Base-by-base conservation (phyloP, 345 rosid genomes). In the rapeseed (Brassica napus) region DNA sequence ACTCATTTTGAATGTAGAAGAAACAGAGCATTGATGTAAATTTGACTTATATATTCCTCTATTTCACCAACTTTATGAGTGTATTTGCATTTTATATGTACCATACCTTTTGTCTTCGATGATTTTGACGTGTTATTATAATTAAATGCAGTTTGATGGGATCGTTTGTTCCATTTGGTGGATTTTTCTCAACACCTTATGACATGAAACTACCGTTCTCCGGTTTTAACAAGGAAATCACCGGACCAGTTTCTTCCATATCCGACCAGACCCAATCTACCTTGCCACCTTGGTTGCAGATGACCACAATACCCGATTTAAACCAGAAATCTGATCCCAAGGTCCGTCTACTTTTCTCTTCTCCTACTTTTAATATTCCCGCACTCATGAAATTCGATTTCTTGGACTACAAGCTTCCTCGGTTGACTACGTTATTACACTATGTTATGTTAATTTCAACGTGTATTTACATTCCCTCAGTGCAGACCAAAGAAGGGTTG, bases 101-200 rank as follows among this genome's bases (percentile, higher is more conserved):
- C n/a, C 66, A 4, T 32, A 7, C 63, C 8, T 4, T 1, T 7
- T 47, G 14, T 49, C 73, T 59, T 37, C 2, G 32, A 7, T 18
- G 47, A 52, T 64, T 8, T 73, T 28, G 28, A 65, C 47, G 24
- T 23, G 24, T 10, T 65, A 28, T 34, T 28, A 14, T 26, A 4
- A 74, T 54, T 23, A 34, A 52, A 65, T 83, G 58, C 93, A 94
- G 98, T 84, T 87, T 94, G 87, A 88, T 92, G 96, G 98, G 88
- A 68, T 94, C 98, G 18, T 94, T 94, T 82, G 91, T 94, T 79
- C 98, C 98, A 47, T 90, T 94, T 73, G 98, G 88, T 26, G 97
- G 98, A 42, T 89, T 91, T 81, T 94, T 94, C 81, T 82, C 97
- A 69, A 82, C 89, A 4, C 86, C 89, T 30, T 42, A 86, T 0